Conservation (phyloP, 2,329 filamentous ascomycete genomes). For the Didymella lethalis region DNA sequence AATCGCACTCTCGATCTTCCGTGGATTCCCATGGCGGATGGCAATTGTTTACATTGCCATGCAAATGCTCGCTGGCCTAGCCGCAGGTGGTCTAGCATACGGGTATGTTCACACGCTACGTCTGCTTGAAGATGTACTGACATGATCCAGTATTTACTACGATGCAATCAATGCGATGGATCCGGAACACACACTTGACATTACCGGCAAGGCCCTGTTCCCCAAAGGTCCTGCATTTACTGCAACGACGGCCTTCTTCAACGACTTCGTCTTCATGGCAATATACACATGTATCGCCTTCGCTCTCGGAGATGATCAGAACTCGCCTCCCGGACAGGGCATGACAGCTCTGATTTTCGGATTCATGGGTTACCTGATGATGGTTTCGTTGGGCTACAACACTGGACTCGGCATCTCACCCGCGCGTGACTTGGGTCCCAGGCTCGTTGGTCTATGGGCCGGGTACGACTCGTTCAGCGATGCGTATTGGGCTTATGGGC, state of each 20-base stretch:
- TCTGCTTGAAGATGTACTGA: constrained; percentile 43
- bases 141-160: constrained; percentile 29
- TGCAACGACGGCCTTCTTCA: constrained; percentile 72
- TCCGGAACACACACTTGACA: constrained; percentile 47
- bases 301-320: constrained; percentile 63
- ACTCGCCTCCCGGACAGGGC: constrained; percentile 54
- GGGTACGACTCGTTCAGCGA: constrained; percentile 63
- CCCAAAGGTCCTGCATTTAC: constrained; percentile 66
- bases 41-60: constrained; percentile 60
- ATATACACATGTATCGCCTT: constrained; percentile 76
- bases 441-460: constrained; percentile 71
- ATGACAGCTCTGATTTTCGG: constrained; percentile 59
- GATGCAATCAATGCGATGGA: constrained; percentile 70
- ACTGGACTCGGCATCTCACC: constrained; percentile 65
- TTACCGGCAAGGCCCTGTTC: constrained; percentile 65
- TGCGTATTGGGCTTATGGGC: constrained; percentile 42
- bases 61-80: constrained; percentile 62
- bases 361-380: constrained; percentile 36
- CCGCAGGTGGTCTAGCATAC: constrained; percentile 54
- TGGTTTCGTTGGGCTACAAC: constrained; percentile 40
- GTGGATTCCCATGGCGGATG: constrained; percentile 66
- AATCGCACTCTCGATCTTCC: constrained; percentile 58
- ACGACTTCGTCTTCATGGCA: constrained; percentile 71
- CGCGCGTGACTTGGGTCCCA: constrained; percentile 74
- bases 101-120: constrained; percentile 52